Base-by-base conservation (phyloP, 352 stramenopile genomes). In the Globisporangium okanoganense region DNA sequence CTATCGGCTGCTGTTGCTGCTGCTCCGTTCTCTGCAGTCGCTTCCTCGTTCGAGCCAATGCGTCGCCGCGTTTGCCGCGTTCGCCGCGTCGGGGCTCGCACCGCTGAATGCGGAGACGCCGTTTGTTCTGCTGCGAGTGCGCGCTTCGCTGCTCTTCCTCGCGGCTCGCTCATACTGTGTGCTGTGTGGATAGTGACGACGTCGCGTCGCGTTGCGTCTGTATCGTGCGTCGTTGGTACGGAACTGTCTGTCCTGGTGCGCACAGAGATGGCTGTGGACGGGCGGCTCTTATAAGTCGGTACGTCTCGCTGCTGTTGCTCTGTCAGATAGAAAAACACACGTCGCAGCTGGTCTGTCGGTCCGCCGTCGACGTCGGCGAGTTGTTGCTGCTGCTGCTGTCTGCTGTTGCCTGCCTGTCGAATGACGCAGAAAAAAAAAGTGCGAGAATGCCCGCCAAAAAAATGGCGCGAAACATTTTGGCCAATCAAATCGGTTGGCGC, bases 31-130 rank as follows among this genome's bases (percentile, higher is more conserved):
- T 38, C 31, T 24, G 27, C 24, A 36, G 36, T 38, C n/a, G 4
- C 27, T 33, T n/a, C 33, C 12, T 60, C 40, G 20, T 33, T n/a
- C 22, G 50, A 64, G 48, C 31, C 20, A 29, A 62, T 48, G 56
- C 62, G 62, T 12, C 62, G 62, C 7, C 62, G 62, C 3, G 48
- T 64, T 9, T 47, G 62, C 29, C 62, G 56, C 7, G 48, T 64
- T 9, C 55, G 62, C 29, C 62, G 56, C 7, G 13, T 38, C 2
- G 31, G 27, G 6, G 35, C 7, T 12, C 31, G 14, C 5, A 31
- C 4, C 25, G 35, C 10, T 62, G 20, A 12, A 9, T 9, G 22
- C 12, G 47, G 48, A 13, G 38, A 43, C n/a, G 48, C 7, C 20
- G 47, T 55, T 22, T 27, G 53, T 8, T 44, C 25, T 36, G 38